Evolutionary conservation across 1,284 basidiomycete species (phyloP).

Genomic region (Heliocybe sulcata): DNA sequence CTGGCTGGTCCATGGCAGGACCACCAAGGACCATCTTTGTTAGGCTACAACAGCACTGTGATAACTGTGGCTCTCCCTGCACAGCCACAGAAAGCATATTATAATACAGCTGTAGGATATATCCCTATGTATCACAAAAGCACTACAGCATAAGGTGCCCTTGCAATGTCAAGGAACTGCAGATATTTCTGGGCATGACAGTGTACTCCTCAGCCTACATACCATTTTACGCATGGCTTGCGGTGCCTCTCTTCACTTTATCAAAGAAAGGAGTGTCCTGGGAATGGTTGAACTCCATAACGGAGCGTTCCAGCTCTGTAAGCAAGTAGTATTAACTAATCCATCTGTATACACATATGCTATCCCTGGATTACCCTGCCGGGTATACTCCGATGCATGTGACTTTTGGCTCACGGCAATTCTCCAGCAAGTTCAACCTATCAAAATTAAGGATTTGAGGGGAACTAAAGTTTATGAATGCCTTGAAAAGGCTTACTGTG

Average conservation of each 20-base stretch:
- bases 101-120: too few relatives aligned
- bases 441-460: conserved; percentile 25
- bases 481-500: conserved; percentile 12
- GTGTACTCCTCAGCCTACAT: conserved; percentile 24
- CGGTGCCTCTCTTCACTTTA: conserved; percentile 18
- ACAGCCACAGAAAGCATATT: too few relatives aligned
- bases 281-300: conserved; percentile 19
- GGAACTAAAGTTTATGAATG: conserved; percentile 25
- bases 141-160: neutral
- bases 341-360: conserved; percentile 23
- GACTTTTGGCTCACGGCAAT: conserved; percentile 24
- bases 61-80: too few relatives aligned
- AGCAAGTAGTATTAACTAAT: conserved; percentile 17
- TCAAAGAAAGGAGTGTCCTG: conserved; percentile 16
- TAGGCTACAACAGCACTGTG: too few relatives aligned
- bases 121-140: too few relatives aligned
- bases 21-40: too few relatives aligned
- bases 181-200: conserved; percentile 25
- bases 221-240: conserved; percentile 22
- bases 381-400: conserved; percentile 31
- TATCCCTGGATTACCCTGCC: conserved; percentile 20
- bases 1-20: too few relatives aligned
- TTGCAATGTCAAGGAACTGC: conserved; percentile 15
- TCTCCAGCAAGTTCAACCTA: conserved; percentile 31
- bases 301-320: conserved; percentile 18